phyloP scores from a whole-genome alignment of 164 flowering plant species.

The Stephania cephalantha region DNA sequence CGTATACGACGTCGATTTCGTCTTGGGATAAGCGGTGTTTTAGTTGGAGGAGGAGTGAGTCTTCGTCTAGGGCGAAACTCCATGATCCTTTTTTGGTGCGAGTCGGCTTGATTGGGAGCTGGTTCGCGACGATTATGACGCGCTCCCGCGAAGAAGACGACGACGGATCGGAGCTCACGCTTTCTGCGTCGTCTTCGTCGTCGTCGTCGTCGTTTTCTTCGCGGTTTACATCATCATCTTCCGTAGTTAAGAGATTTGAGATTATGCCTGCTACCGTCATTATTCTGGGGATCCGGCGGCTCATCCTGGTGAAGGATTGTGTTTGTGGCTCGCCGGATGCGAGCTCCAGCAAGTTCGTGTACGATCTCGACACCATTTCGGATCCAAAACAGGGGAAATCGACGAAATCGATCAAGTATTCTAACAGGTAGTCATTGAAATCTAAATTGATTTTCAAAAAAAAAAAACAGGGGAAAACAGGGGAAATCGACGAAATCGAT shows the following conservation, averaged over 20 bases:
- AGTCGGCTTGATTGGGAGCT: conserved; percentile 12
- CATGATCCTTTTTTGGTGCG: conserved; percentile 8
- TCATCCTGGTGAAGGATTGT: not conserved
- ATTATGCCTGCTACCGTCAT: conserved; percentile 12
- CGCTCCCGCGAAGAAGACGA: conserved; percentile 10
- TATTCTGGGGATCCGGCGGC: conserved; percentile 8
- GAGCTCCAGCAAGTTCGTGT: conserved; percentile 12
- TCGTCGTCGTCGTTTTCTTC: too few species aligned
- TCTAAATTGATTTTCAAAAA: not conserved
- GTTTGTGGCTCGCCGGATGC: conserved; percentile 11
- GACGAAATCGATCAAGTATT: not conserved
- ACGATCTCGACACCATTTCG: conserved; percentile 17
- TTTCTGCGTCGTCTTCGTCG: not conserved
- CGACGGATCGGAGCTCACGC: conserved; percentile 1
- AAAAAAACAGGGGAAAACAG: not conserved
- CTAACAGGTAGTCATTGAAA: not conserved
- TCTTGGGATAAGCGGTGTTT: conserved; percentile 17
- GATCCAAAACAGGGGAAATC: not conserved
- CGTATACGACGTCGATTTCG: conserved; percentile 12
- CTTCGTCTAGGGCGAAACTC: conserved; percentile 17
- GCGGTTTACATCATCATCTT: too few species aligned
- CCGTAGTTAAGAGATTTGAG: conserved; percentile 1
- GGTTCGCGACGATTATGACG: conserved; percentile 13
- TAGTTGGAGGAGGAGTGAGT: conserved; percentile 12
- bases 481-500: not conserved